Evolutionary conservation across 805 yeast species (phyloP).

Genomic region (Jamesozyma lodderae): DNA sequence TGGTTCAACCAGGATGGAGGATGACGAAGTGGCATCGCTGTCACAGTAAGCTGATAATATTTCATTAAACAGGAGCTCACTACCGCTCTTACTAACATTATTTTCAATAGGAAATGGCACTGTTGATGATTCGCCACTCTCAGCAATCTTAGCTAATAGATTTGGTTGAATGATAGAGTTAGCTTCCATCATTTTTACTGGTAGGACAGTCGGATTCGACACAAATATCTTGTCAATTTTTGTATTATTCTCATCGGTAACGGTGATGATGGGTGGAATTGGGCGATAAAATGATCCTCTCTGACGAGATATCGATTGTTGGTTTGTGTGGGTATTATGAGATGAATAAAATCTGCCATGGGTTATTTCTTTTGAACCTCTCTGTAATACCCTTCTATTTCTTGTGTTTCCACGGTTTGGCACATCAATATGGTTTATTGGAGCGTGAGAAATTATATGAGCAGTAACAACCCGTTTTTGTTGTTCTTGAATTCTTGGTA

Average conservation of each 20-base stretch:
- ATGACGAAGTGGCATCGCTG: background rate
- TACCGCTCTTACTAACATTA: constrained; percentile 8
- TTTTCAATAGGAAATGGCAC: background rate
- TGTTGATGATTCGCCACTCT: too few species aligned
- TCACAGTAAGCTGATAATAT: constrained; percentile 19
- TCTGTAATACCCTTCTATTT: background rate
- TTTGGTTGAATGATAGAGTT: background rate
- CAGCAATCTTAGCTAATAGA: background rate
- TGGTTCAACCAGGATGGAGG: background rate
- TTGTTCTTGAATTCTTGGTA: background rate
- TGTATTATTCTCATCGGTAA: background rate
- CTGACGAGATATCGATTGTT: background rate
- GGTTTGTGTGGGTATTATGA: background rate
- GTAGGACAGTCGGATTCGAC: background rate
- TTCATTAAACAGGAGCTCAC: constrained; percentile 23
- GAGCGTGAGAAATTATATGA: too few species aligned
- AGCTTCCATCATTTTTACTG: background rate
- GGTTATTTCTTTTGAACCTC: background rate
- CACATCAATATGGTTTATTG: too few species aligned
- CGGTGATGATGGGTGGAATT: background rate
- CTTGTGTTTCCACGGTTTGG: background rate
- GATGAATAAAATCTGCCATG: background rate
- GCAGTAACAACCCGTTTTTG: background rate
- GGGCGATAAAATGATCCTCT: background rate
- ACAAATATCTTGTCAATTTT: background rate